A percentile compares a stretch with the other conserved stretches of the same genome.
Conservation (phyloP, 2,329 filamentous ascomycete genomes). For the Phialocephala subalpina region DNA sequence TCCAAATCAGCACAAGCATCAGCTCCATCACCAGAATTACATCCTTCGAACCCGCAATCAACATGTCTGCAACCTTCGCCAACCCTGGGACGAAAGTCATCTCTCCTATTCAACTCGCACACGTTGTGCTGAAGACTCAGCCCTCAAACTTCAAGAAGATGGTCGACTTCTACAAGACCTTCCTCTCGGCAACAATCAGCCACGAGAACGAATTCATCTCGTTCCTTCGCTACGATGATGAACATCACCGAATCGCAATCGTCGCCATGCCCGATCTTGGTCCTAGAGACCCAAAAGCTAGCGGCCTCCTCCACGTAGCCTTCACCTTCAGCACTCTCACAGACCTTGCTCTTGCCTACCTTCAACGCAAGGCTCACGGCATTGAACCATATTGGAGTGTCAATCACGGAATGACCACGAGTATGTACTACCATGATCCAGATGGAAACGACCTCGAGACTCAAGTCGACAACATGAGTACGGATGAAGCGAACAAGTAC, state of each 20-base stretch:
- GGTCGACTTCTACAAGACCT: constrained; percentile 13
- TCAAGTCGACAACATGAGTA: constrained; percentile 15
- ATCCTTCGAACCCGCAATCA: background rate
- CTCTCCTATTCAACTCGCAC: constrained; percentile 12
- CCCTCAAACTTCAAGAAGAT: constrained; percentile 13
- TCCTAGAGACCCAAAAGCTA: background rate
- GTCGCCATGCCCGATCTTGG: constrained; percentile 2
- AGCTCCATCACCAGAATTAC: background rate
- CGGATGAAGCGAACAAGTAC: constrained; percentile 7
- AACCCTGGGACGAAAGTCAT: constrained; percentile 14
- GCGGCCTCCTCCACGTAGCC: constrained; percentile 9
- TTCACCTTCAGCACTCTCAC: constrained; percentile 15
- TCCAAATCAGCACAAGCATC: background rate
- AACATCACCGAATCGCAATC: constrained; percentile 21
- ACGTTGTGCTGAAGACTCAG: constrained; percentile 17
- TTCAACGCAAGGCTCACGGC: constrained; percentile 12
- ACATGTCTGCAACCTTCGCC: constrained; percentile 12
- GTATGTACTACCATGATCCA: constrained; percentile 18
- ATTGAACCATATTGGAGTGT: constrained; percentile 21
- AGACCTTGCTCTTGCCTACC: constrained; percentile 13
- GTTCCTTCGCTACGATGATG: constrained; percentile 18
- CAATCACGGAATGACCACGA: constrained; percentile 18
- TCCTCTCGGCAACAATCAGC: constrained; percentile 6
- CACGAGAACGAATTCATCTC: constrained; percentile 5
- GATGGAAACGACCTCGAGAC: constrained; percentile 22